Base-by-base conservation (phyloP, 1,139 yeast species). In the Kluyveromyces sp. region DNA sequence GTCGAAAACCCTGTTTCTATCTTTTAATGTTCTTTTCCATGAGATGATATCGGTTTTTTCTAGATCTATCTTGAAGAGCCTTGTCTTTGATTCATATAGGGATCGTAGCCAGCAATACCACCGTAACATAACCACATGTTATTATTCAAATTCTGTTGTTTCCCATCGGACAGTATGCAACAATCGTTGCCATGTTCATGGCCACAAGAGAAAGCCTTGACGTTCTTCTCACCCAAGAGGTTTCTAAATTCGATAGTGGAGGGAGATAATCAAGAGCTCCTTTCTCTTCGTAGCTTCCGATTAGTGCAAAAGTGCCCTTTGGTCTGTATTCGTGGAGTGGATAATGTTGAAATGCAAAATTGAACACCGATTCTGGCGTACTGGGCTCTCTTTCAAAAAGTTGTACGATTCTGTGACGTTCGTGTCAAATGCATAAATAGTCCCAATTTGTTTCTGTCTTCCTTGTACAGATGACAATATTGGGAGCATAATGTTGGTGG, bases 171-270 rank as follows among this genome's bases (percentile, higher is more conserved):
- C n/a, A 51, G 53, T 5, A 75, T 59, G 54, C 81, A 77, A 10
- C 78, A 78, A 52, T 77, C 81, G 56, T 77, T 77, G 39, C 71
- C 75, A 55, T 76, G 80, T 52, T 77, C 81, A 51, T 75, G 77
- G 5, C 81, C 80, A 28, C 76, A 80, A 15, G 75, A 68, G 10
- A 76, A 68, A 0, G 69, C 79, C 40, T 68, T 65, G 10, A 58
- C 53, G 7, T 53, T 45, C 15, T 51, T 39, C 7, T 55, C 55
- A 21, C 53, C 51, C 31, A 63, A 37, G 2, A 51, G 40, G 29
- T 50, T 47, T 15, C 50, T 38, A 21, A 53, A 33, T 7, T 38
- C 43, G 28, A 55, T 48, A 3, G 54, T 47, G 26, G 53, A 44
- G 52, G 68, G 69, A 2, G 75, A 67, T 25, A 59, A 57, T n/a